These are phyloP conservation scores for Chrysochromulina tobinii DNA, from an alignment of 78 protist species.

Conservation along the genomic window DNA sequence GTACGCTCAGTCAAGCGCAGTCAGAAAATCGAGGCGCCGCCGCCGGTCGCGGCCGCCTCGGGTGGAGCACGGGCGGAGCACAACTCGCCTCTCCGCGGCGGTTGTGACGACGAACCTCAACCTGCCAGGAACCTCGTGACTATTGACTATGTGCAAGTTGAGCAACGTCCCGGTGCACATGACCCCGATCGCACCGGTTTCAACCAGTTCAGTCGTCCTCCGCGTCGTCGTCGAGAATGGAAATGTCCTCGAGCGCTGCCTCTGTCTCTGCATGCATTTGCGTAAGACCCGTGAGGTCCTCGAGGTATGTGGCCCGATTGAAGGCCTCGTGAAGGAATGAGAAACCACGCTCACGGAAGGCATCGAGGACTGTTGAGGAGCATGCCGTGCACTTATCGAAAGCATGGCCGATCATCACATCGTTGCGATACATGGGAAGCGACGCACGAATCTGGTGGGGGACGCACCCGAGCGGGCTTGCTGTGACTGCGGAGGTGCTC, in stretches of 20 bases:
- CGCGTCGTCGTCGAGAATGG: not conserved
- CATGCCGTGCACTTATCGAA: constrained; percentile 91
- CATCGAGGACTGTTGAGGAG: constrained; percentile 55
- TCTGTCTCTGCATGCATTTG: constrained; percentile 45
- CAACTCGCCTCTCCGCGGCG: no score
- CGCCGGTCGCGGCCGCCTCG: no score
- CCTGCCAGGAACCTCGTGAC: no score
- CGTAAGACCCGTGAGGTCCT: constrained; percentile 72
- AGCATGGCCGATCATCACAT: constrained; percentile 56
- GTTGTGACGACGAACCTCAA: no score
- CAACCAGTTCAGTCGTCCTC: not conserved
- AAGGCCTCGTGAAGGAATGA: constrained; percentile 59
- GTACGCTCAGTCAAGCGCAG: no score
- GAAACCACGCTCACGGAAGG: constrained; percentile 53
- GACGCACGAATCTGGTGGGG: constrained; percentile 92
- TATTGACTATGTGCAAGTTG: no score
- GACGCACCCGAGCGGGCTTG: constrained; percentile 39
- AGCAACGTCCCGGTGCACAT: no score
- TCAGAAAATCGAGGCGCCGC: no score
- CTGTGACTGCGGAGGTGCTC: not conserved
- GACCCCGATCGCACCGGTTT: no score
- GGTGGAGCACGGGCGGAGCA: no score
- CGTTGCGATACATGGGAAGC: constrained; percentile 57
- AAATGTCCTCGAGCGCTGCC: constrained; percentile 5
- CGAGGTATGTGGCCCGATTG: constrained; percentile 56